A percentile compares a stretch with the other conserved stretches of the same genome.
phyloP scores from a whole-genome alignment of 2,329 filamentous ascomycete genomes.

The Periconia macrospinosa region DNA sequence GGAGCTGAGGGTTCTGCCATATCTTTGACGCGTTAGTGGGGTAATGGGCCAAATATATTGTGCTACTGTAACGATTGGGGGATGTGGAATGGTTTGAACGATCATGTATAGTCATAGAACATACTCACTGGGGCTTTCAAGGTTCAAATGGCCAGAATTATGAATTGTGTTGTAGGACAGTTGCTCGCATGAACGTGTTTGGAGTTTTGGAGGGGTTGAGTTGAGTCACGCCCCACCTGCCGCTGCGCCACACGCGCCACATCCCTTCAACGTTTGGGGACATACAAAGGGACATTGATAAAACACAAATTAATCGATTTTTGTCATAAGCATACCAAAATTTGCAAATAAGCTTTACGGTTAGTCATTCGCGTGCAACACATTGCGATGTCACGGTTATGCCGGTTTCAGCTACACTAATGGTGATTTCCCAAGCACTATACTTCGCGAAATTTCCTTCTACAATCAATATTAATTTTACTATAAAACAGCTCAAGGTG shows the following conservation, averaged over 20 bases:
- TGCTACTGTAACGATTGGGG: not conserved
- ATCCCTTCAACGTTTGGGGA: not conserved
- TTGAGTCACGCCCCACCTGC: constrained; percentile 6
- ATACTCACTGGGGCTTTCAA: not conserved
- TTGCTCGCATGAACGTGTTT: constrained; percentile 4
- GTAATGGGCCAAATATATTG: not conserved
- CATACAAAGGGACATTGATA: too few species aligned
- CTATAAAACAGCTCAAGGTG: too few species aligned
- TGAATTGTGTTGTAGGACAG: constrained; percentile 1
- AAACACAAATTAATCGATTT: too few species aligned
- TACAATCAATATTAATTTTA: too few species aligned
- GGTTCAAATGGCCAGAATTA: not conserved
- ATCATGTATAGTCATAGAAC: too few species aligned
- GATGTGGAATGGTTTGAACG: not conserved
- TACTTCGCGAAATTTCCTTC: too few species aligned
- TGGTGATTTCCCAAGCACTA: too few species aligned
- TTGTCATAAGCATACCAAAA: too few species aligned
- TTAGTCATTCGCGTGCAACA: too few species aligned
- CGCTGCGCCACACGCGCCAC: constrained; percentile 7
- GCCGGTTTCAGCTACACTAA: too few species aligned
- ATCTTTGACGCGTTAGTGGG: not conserved
- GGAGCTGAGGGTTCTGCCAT: constrained; percentile 24
- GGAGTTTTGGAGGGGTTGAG: constrained; percentile 10
- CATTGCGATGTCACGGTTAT: too few species aligned
- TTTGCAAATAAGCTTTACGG: too few species aligned